phyloP scores from a whole-genome alignment of 805 yeast genomes.

The Myxozyma mucilagina region DNA sequence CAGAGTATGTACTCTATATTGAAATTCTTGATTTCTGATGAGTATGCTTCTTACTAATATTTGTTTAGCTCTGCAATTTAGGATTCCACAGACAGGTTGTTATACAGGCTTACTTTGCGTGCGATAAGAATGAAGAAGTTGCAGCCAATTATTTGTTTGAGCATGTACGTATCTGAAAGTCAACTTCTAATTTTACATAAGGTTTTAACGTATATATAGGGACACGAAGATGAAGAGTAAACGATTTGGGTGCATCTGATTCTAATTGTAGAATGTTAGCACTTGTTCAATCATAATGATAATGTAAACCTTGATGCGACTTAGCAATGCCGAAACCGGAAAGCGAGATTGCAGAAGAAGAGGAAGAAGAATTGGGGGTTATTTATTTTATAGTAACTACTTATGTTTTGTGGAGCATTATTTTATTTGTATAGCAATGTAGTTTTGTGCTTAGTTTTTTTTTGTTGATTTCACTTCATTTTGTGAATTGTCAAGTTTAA shows the following conservation, averaged over 20 bases:
- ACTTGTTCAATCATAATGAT: background rate
- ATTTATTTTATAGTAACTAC: too few relatives aligned
- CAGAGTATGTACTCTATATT: conserved; percentile 44
- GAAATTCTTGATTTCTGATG: background rate
- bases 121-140: conserved; percentile 95
- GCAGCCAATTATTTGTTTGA: conserved; percentile 88
- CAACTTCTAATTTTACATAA: background rate
- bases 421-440: too few relatives aligned
- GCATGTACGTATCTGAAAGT: conserved; percentile 36
- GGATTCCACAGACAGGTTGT: conserved; percentile 89
- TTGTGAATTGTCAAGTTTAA: too few relatives aligned
- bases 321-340: too few relatives aligned
- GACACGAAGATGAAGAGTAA: conserved; percentile 31
- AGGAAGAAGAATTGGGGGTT: too few relatives aligned
- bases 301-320: background rate
- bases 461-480: too few relatives aligned
- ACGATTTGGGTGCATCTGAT: background rate
- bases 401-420: too few relatives aligned
- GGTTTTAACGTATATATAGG: conserved; percentile 5
- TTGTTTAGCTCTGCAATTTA: conserved; percentile 64
- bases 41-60: background rate
- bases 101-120: conserved; percentile 92
- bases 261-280: background rate
- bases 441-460: too few relatives aligned
- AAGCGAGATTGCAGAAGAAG: too few relatives aligned